Evolutionary conservation across 176 grass and related monocot species (phyloP), one percentile per base, ranked within the genome.

Genomic region (Chloris gayana): DNA sequence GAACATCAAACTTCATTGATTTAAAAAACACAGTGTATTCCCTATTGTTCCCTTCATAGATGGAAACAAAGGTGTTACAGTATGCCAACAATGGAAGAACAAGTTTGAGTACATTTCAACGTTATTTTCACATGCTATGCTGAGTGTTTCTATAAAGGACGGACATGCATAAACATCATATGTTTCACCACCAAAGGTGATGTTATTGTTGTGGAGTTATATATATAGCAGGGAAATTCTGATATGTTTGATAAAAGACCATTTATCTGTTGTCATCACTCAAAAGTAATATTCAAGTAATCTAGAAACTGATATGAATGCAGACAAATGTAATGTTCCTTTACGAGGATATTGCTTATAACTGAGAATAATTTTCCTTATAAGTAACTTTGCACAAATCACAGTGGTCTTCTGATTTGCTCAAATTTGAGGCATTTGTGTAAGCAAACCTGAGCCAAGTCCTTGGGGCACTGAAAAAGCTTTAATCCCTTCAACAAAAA

Each of bases 401-500:
- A 56, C 14, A 29, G 8, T 41, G 58, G 22, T 22, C 30, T 21
- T 63, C 0, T 57, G 22, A 57, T 57, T 57, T 57, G 21, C 10
- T 6, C 26, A 71, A 26, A 70, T 59, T 58, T 5, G 7, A 76
- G 46, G 58, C 29, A 66, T 85, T 67, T 76, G 41, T 3, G 59
- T 60, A 87, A 62, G 31, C 74, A 92, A 91, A 99, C 96, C 92
- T 99, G 81, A 76, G 96, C 96, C 88, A 95, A 93, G 45, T 99
- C 96, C 76, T 93, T 89, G 47, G 96, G 82, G 79, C 96, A 99
- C 21, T 86, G 81, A 66, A 93, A 95, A 84, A 99, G 90, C 51
- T 99, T 99, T 41, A 99, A 84, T 19, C 96, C 96, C 87, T 95
- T 95, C 61, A 98, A 87, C 81, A 95, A 76, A 89, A 98, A 95